These are phyloP conservation scores for Chenopodium album DNA, from an alignment of 148 eudicot genomes.

Conservation along the genomic window DNA sequence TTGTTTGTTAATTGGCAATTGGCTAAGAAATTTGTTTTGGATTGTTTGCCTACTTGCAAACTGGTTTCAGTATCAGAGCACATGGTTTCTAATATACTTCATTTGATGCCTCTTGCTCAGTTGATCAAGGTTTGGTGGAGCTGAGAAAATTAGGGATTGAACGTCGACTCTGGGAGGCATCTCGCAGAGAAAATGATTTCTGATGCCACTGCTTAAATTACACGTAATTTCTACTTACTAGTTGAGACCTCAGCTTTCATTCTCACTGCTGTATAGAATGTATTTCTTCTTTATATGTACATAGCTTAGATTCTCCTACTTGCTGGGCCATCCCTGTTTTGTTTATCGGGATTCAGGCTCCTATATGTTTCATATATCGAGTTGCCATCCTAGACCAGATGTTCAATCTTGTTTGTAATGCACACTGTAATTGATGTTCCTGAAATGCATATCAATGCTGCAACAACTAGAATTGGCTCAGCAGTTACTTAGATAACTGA, in stretches of 20 bases:
- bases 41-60: background rate
- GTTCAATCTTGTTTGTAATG: background rate
- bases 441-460: too few species aligned
- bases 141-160: slow-evolving; percentile 70
- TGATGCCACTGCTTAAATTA: slow-evolving; percentile 13
- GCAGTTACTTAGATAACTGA: too few species aligned
- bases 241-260: slow-evolving; percentile 2
- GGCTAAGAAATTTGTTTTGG: background rate
- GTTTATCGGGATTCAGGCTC: background rate
- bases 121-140: slow-evolving; percentile 78
- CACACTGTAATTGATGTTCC: background rate
- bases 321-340: slow-evolving; percentile 6
- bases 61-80: background rate
- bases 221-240: slow-evolving; percentile 13
- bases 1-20: background rate
- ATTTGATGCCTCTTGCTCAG: slow-evolving; percentile 30
- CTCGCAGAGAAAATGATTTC: slow-evolving; percentile 48
- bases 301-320: slow-evolving; percentile 9
- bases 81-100: slow-evolving; percentile 3
- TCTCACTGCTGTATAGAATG: slow-evolving; percentile 7
- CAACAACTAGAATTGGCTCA: too few species aligned
- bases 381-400: background rate
- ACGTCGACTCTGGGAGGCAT: slow-evolving; percentile 64
- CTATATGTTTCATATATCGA: background rate
- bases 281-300: slow-evolving; percentile 11